Evolutionary conservation across 164 flowering plant genomes (phyloP), one percentile per base, ranked within the genome.

Genomic region (Piper longum): DNA sequence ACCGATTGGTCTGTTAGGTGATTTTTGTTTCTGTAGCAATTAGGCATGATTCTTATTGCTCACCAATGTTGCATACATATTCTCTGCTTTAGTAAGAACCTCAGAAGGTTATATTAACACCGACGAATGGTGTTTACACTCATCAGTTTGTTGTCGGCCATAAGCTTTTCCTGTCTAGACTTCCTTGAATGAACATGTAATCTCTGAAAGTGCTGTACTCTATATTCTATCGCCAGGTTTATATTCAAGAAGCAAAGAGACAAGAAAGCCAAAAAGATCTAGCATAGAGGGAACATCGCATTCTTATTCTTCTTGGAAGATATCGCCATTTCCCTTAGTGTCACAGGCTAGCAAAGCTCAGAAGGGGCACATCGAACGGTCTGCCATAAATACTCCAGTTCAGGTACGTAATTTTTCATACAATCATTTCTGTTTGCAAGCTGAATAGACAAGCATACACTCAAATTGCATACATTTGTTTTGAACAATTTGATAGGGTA

Each of bases 371-470:
- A 87, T 93, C 60, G 92, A 88, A 64, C 86, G 99, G 41, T 95
- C 97, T 66, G 99, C 99, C 43, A 90, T 93, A 66, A 93, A 93
- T 70, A 84, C 92, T 51, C 99, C 99, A 41, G 97, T 90, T 62
- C 98, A 91, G 95, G 97, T 90, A 41, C 41, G 18, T 66, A 13
- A 1, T 14, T 54, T 18, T 43, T 9, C 58, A 8, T 16, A 14
- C 43, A 43, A 3, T 16, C 62, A 3, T 4, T 18, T 6, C 5
- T 16, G 3, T 55, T 16, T 4, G n/a, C 3, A 16, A 16, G n/a
- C 57, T 6, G 57, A 17, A 55, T 13, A 26, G 36, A 26, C 36
- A 26, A 26, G 1, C 36, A 11, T 44, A 5, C 48, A 5, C 7
- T 11, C 0, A 44, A 36, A 36, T 58, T 58, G 14, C 36, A 17